phyloP scores from a whole-genome alignment of 495 filamentous ascomycete species.

The Aspergillus sclerotiicarbonarius region DNA sequence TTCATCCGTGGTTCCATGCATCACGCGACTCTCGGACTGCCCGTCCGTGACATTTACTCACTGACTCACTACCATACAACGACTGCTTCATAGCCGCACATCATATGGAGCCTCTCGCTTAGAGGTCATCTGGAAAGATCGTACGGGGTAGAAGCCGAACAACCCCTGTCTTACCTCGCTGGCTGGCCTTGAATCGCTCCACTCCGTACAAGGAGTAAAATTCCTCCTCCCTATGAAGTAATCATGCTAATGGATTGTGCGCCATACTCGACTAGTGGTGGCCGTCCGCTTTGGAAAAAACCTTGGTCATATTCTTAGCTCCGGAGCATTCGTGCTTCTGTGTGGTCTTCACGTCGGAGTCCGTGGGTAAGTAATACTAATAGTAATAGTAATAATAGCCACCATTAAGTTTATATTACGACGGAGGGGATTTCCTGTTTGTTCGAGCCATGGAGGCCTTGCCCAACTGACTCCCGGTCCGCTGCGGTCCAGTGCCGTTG shows the following conservation, averaged over 20 bases:
- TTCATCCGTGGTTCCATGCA: background rate
- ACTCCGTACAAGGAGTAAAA: background rate
- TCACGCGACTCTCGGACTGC: background rate
- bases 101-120: no score
- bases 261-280: background rate
- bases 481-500: background rate
- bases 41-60: no score
- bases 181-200: no score
- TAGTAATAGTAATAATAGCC: background rate
- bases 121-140: no score
- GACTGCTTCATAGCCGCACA: no score
- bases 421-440: background rate
- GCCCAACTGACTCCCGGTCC: background rate
- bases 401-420: background rate
- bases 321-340: background rate
- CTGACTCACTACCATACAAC: no score
- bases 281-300: background rate
- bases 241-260: background rate
- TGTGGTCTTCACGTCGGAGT: background rate
- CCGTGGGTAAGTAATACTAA: background rate
- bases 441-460: background rate
- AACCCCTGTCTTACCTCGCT: no score
- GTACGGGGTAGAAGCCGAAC: no score
- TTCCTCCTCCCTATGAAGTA: no score
- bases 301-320: background rate